phyloP scores from a whole-genome alignment of 768 basidiomycete genomes.

The Suillus ampliporus region DNA sequence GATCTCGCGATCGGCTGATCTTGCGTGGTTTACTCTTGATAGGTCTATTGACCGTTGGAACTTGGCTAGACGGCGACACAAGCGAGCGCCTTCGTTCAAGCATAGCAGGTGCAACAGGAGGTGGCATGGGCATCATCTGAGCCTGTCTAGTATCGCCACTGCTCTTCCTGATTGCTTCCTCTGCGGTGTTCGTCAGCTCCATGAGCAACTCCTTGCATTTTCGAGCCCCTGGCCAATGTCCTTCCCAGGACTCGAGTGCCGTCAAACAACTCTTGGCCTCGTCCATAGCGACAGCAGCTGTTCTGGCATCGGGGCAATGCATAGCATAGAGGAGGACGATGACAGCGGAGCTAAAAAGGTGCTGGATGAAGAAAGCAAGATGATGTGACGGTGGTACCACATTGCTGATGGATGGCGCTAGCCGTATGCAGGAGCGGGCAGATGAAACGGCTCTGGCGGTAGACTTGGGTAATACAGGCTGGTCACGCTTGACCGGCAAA shows the following conservation, averaged over 20 bases:
- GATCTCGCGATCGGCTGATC: slow-evolving; percentile 65
- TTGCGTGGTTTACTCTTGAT: slow-evolving; percentile 56
- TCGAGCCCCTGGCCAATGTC: slow-evolving; percentile 85
- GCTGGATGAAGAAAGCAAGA: slow-evolving; percentile 88
- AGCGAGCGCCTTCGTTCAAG: slow-evolving; percentile 64
- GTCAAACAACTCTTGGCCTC: slow-evolving; percentile 76
- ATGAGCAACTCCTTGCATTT: slow-evolving; percentile 84
- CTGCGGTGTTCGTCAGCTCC: slow-evolving; percentile 72
- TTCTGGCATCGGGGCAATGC: slow-evolving; percentile 73
- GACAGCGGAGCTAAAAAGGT: slow-evolving; percentile 87
- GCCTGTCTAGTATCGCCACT: slow-evolving; percentile 25
- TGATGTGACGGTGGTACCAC: slow-evolving; percentile 87
- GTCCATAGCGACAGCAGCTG: slow-evolving; percentile 76
- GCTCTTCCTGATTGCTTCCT: slow-evolving; percentile 59
- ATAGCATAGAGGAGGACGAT: slow-evolving; percentile 86
- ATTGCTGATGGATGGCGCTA: slow-evolving; percentile 85
- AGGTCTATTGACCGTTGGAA: slow-evolving; percentile 52
- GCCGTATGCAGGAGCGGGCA: slow-evolving; percentile 83
- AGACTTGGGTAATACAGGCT: slow-evolving; percentile 70
- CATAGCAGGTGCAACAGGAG: slow-evolving; percentile 37
- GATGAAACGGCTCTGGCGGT: slow-evolving; percentile 82
- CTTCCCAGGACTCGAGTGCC: slow-evolving; percentile 82
- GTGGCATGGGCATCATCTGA: slow-evolving; percentile 31
- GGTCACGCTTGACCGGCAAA: slow-evolving; percentile 78
- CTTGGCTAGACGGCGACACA: slow-evolving; percentile 42